phyloP scores from a whole-genome alignment of 805 yeast genomes.

The Candida koratica region DNA sequence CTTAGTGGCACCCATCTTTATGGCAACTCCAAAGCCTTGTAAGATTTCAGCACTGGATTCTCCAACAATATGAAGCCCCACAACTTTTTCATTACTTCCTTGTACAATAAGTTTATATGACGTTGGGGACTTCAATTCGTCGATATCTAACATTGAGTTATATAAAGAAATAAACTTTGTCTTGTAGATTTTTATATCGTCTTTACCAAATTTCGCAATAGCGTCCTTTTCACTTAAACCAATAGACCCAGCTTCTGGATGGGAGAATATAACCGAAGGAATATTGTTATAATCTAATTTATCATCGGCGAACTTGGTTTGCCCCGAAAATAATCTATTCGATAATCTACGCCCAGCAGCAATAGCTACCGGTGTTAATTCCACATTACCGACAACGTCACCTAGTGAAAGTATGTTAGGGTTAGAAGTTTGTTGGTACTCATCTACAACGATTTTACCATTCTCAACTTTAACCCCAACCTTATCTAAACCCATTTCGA shows the following conservation, averaged over 20 bases:
- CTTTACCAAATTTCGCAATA: constrained; percentile 69
- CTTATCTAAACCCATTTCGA: constrained; percentile 71
- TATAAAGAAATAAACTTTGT: constrained; percentile 89
- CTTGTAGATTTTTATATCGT: constrained; percentile 73
- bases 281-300: constrained; percentile 83
- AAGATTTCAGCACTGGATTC: constrained; percentile 87
- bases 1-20: constrained; percentile 99
- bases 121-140: constrained; percentile 75
- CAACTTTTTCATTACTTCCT: constrained; percentile 86
- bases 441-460: constrained; percentile 75
- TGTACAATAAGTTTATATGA: constrained; percentile 76
- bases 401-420: constrained; percentile 80
- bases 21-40: constrained; percentile 98
- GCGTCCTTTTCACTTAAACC: constrained; percentile 85
- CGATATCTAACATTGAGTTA: constrained; percentile 71
- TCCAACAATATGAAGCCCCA: constrained; percentile 92
- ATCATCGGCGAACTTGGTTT: constrained; percentile 60
- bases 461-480: constrained; percentile 61
- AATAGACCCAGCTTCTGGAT: constrained; percentile 95
- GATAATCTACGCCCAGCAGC: constrained; percentile 96
- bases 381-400: constrained; percentile 89
- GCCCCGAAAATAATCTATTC: constrained; percentile 82
- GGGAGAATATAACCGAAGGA: constrained; percentile 96
- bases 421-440: constrained; percentile 77
- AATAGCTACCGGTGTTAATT: constrained; percentile 96